Evolutionary conservation across 345 rosid species (phyloP), one percentile per base, ranked within the genome.

Genomic region (Noccaea caerulescens): DNA sequence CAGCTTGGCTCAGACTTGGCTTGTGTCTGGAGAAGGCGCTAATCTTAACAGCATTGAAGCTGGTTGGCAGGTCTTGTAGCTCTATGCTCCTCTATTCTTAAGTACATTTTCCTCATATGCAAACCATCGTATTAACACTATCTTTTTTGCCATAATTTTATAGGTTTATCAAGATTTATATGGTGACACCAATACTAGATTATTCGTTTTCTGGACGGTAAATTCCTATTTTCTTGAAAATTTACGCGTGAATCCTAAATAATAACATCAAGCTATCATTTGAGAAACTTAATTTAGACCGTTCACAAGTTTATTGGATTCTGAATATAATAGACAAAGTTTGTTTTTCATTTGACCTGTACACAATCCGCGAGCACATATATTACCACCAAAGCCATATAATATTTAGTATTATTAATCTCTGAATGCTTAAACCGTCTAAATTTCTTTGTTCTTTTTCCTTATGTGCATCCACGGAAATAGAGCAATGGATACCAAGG

Each of bases 191-290:
- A 80, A 79, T 62, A 72, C 86, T n/a, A 78, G 86, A 65, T 82
- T 85, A 63, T 83, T 83, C 82, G 74, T 82, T 55, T 85, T 77
- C 56, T 85, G 89, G 89, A 83, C 89, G 51, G 89, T 85, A 66
- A 83, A 80, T 67, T 53, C 10, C 38, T 8, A 11, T 32, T 54
- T 54, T n/a, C 9, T 47, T 39, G 12, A 9, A 39, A 39, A 5
- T 33, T 33, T 5, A 33, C 0, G 7, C 36, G 36, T 33, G 7
- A 33, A 33, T 1, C 36, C 36, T 33, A 4, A 4, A 33, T 33
- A 32, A 33, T 4, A 33, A 33, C 30, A 2, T 27, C 2, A 33
- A 5, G 7, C 36, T 33, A 33, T 33, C 36, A 33, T 33, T 36
- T 7, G 8, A 2, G 30, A 27, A 27, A 27, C 3, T 27, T 27